Conservation (phyloP, 2,329 filamentous ascomycete species). For the Clonostachys solani region DNA sequence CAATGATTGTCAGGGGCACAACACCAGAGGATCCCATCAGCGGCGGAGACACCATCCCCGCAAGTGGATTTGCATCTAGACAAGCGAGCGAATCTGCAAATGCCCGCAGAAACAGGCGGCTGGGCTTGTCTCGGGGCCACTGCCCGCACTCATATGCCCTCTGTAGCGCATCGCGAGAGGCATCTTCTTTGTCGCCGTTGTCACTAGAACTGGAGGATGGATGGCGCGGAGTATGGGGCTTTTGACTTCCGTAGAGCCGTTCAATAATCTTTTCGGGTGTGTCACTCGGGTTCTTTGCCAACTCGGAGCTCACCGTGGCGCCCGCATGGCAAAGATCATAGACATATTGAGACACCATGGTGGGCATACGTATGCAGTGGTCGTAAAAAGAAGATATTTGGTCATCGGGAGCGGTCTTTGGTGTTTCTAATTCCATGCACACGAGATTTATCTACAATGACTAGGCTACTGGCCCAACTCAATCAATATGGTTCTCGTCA, state of each 20-base stretch:
- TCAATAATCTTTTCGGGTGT: slow-evolving; percentile 50
- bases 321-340: slow-evolving; percentile 45
- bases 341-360: slow-evolving; percentile 28
- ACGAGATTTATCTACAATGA: too few species aligned
- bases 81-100: slow-evolving; percentile 61
- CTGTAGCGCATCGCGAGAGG: slow-evolving; percentile 32
- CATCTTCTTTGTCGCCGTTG: slow-evolving; percentile 8
- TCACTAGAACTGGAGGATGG: slow-evolving; percentile 3
- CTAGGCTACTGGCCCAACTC: too few species aligned
- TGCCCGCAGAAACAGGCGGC: slow-evolving; percentile 63
- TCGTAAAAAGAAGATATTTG: not conserved
- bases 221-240: slow-evolving; percentile 1
- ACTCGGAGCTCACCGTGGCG: slow-evolving; percentile 52
- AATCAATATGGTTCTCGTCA: too few species aligned
- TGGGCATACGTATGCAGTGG: not conserved
- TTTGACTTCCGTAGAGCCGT: slow-evolving; percentile 39
- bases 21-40: slow-evolving; percentile 53
- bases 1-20: slow-evolving; percentile 64
- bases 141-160: slow-evolving; percentile 58
- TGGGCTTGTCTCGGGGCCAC: slow-evolving; percentile 61
- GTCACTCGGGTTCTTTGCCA: slow-evolving; percentile 49
- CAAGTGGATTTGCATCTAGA: slow-evolving; percentile 43
- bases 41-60: slow-evolving; percentile 47
- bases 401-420: too few species aligned
- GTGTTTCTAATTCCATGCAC: too few species aligned